phyloP scores from a whole-genome alignment of 2,329 filamentous ascomycete species.

The Mollisiaceae sp. region DNA sequence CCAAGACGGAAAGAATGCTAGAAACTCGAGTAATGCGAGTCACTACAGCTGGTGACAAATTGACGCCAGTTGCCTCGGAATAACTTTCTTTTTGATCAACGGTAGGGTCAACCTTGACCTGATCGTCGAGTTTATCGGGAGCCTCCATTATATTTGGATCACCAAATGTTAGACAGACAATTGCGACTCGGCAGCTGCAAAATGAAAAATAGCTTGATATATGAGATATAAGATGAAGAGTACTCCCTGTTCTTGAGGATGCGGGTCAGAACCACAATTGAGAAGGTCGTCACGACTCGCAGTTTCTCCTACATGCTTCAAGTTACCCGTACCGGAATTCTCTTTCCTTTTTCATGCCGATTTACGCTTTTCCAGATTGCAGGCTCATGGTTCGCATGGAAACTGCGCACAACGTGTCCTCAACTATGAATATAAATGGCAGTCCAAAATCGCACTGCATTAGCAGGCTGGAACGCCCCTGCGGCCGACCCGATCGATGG shows the following conservation, averaged over 20 bases:
- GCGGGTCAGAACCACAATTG: too few species aligned
- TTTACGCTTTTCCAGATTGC: not conserved
- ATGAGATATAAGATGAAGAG: not conserved
- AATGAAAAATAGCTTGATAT: not conserved
- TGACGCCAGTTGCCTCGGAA: not conserved
- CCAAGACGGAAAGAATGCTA: constrained; percentile 43
- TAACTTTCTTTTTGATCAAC: not conserved
- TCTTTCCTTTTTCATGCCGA: not conserved
- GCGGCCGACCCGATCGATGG: not conserved
- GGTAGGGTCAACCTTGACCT: not conserved
- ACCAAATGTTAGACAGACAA: too few species aligned
- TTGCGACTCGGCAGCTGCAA: not conserved
- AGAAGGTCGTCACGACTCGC: too few species aligned
- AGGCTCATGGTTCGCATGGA: not conserved
- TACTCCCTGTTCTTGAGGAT: too few species aligned
- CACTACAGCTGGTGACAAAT: constrained; percentile 8
- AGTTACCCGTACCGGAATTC: not conserved
- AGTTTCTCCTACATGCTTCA: not conserved
- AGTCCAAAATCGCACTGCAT: not conserved
- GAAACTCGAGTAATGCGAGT: constrained; percentile 30
- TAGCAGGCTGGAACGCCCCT: not conserved
- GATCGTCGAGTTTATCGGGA: not conserved
- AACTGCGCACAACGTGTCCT: not conserved
- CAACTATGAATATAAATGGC: not conserved
- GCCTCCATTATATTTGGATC: not conserved